A percentile compares a stretch with the other conserved stretches of the same genome.
phyloP scores from a whole-genome alignment of 768 basidiomycete species.

The Fibroporia radiculosa region DNA sequence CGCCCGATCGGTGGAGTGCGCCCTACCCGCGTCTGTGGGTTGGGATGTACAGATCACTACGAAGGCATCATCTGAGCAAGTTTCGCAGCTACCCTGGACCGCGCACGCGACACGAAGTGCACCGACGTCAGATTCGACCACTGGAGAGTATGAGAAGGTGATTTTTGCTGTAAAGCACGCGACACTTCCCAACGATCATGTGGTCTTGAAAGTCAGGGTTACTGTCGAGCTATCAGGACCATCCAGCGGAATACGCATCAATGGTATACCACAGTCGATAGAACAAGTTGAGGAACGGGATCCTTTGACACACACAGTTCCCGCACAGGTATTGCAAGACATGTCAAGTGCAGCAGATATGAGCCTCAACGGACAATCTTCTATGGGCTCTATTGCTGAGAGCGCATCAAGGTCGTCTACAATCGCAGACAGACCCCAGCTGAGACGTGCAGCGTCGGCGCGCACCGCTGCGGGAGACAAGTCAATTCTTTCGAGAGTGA shows the following conservation, averaged over 20 bases:
- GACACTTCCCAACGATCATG: constrained; percentile 61
- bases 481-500: constrained; percentile 77
- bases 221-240: constrained; percentile 75
- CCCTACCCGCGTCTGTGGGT: constrained; percentile 66
- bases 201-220: constrained; percentile 73
- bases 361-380: constrained; percentile 62
- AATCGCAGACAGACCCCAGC: constrained; percentile 22
- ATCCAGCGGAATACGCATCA: constrained; percentile 73
- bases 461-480: constrained; percentile 61
- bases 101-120: constrained; percentile 46
- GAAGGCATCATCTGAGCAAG: constrained; percentile 64
- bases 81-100: constrained; percentile 70
- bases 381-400: constrained; percentile 42
- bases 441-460: constrained; percentile 34
- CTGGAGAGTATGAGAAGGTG: constrained; percentile 39
- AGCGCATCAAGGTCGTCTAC: constrained; percentile 21
- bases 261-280: constrained; percentile 71
- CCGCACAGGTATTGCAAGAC: constrained; percentile 64
- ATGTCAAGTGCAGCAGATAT: constrained; percentile 61
- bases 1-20: constrained; percentile 72
- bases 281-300: constrained; percentile 61
- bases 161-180: constrained; percentile 68
- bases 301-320: constrained; percentile 47
- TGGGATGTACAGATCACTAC: constrained; percentile 84
- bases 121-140: constrained; percentile 22